Evolutionary conservation across 768 basidiomycete genomes (phyloP), one percentile per base, ranked within the genome.

Genomic region (Multifurca ochricompacta): DNA sequence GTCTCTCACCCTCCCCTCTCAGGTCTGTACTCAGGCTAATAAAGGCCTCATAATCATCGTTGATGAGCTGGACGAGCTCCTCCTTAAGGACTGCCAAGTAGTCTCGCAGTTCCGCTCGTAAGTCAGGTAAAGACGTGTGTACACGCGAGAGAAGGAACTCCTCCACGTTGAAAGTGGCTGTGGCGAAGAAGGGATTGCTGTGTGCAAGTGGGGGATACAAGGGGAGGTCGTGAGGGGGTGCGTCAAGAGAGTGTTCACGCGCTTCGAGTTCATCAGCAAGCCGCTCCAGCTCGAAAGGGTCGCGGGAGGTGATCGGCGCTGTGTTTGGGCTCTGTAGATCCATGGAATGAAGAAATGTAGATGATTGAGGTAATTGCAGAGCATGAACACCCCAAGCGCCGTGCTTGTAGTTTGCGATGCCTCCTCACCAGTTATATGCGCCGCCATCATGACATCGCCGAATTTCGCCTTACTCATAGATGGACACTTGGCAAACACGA

Each of bases 21-120:
- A 98, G 68, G 63, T 97, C 92, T 3, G 94, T 93, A 59, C 94
- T 94, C 28, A 99, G 75, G 62, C 89, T 91, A 64, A 98, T 95
- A 67, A 98, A 99, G 13, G 93, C 93, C 67, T 93, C 93, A 65
- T 98, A 99, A 70, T 98, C 96, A 62, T 92, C 87, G 69, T 99
- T 98, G 67, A 98, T 96, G 64, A 98, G 81, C 64, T 83, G 83
- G 28, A 98, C 92, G 32, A 99, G 78, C 67, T 96, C 95, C 67
- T 94, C 91, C 68, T 95, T 92, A 59, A 99, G 71, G 9, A 77
- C 73, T 0, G 81, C 79, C 56, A 91, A 74, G 67, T 97, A 97
- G 48, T 91, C 83, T 30, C 92, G 79, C 19, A 99, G 74, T 66
- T 99, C 94, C 3, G 80, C 70, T 49, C 93, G 84, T 30, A 97